Percentiles rank a stretch among this genome's conserved stretches.
Conservation (phyloP, 1,284 basidiomycete genomes). For the Ustilago esculenta region DNA sequence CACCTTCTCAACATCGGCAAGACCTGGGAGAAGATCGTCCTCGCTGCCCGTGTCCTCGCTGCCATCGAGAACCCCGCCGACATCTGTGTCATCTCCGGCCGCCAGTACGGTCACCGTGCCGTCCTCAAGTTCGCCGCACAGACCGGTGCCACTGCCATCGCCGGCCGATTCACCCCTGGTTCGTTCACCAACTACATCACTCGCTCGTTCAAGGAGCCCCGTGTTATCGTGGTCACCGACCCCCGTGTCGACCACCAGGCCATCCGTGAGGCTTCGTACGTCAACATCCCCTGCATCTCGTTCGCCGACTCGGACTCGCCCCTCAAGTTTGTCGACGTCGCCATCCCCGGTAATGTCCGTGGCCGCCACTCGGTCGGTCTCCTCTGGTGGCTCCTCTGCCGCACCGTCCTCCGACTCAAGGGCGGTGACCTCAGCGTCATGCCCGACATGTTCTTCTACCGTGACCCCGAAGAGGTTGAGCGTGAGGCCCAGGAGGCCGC, state of each 20-base stretch:
- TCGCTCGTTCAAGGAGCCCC: conserved; percentile 99
- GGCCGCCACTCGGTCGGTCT: conserved; percentile 95
- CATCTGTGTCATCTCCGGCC: conserved; percentile 95
- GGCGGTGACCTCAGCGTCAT: conserved; percentile 97
- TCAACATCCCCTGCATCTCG: conserved; percentile 99
- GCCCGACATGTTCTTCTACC: conserved; percentile 99
- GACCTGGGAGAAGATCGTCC: conserved; percentile 94
- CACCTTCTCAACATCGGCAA: conserved; percentile 98
- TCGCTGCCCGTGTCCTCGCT: conserved; percentile 66
- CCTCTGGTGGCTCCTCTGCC: conserved; percentile 97
- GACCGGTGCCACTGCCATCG: conserved; percentile 97
- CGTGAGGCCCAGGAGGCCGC: conserved; percentile 92
- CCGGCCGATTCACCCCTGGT: conserved; percentile 98
- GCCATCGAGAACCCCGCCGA: conserved; percentile 95
- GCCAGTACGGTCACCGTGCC: conserved; percentile 98
- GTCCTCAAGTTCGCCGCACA: conserved; percentile 98
- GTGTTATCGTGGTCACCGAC: conserved; percentile 97
- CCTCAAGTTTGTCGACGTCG: conserved; percentile 95
- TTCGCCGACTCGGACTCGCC: conserved; percentile 98
- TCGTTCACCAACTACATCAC: conserved; percentile 98
- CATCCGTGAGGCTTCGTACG: conserved; percentile 98
- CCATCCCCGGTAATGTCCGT: conserved; percentile 99
- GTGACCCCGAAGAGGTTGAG: conserved; percentile 98
- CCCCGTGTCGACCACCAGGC: conserved; percentile 99
- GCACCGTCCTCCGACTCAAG: conserved; percentile 94